Percentiles rank a stretch among this genome's conserved stretches.
phyloP scores from a whole-genome alignment of 345 rosid species.

The Syzygium aromaticum region DNA sequence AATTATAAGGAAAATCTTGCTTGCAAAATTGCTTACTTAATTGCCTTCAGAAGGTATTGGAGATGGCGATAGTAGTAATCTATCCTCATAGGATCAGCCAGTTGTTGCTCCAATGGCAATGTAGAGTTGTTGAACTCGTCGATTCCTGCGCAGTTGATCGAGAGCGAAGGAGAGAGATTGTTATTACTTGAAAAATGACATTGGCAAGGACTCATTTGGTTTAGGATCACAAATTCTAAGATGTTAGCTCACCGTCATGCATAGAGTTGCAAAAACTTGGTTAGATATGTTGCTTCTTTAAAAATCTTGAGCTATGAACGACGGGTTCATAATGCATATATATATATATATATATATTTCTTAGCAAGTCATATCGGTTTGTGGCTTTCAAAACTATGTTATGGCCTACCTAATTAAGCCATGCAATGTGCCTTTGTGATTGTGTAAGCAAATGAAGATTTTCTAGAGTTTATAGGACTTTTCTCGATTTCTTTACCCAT shows the following conservation, averaged over 20 bases:
- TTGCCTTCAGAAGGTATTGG: conserved; percentile 12
- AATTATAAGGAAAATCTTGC: not conserved
- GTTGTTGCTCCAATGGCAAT: conserved; percentile 15
- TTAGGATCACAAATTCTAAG: not conserved
- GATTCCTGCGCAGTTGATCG: conserved; percentile 4
- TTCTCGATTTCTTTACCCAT: not conserved
- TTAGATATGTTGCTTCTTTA: not conserved
- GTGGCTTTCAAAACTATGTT: not conserved
- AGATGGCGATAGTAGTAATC: conserved; percentile 22
- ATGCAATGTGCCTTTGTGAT: not conserved
- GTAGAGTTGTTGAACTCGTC: conserved; percentile 20
- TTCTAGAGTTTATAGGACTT: not conserved
- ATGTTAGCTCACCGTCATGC: not conserved
- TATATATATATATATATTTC: not conserved
- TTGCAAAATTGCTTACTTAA: conserved; percentile 13
- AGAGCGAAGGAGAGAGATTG: not conserved
- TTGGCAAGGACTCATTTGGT: not conserved
- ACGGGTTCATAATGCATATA: not conserved
- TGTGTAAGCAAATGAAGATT: not conserved
- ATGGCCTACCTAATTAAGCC: not conserved
- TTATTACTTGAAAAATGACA: not conserved
- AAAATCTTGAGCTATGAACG: no score
- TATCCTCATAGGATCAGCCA: conserved; percentile 23
- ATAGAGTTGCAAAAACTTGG: not conserved
- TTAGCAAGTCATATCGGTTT: not conserved